These are phyloP conservation scores for Yamadazyma ubonensis DNA, from an alignment of 805 yeast genomes.

Conservation along the genomic window DNA sequence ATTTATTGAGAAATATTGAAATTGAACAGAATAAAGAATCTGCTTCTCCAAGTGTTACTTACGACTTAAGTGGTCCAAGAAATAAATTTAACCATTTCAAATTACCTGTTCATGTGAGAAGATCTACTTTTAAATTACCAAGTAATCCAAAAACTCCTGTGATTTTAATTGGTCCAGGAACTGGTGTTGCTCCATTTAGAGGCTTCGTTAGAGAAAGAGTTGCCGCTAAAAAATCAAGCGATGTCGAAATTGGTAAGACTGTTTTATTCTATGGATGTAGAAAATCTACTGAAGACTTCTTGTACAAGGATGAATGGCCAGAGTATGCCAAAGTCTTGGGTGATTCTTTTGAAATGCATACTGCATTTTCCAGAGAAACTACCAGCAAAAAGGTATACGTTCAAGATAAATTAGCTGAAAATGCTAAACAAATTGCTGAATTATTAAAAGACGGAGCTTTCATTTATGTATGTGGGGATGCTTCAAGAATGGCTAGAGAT, in stretches of 20 bases:
- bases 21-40: constrained; percentile 51
- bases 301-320: constrained; percentile 90
- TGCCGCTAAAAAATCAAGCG: constrained; percentile 37
- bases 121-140: constrained; percentile 93
- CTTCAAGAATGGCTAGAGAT: constrained; percentile 92
- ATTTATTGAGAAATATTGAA: constrained; percentile 74
- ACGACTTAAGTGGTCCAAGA: constrained; percentile 86
- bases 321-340: constrained; percentile 62
- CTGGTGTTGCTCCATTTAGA: constrained; percentile 98
- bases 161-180: constrained; percentile 96
- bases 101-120: constrained; percentile 89
- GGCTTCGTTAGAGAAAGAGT: constrained; percentile 90
- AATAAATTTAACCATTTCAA: constrained; percentile 49
- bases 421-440: constrained; percentile 52
- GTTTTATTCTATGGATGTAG: constrained; percentile 88
- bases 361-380: constrained; percentile 83
- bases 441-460: constrained; percentile 71
- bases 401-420: constrained; percentile 68
- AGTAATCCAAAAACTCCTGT: constrained; percentile 79
- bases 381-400: constrained; percentile 67
- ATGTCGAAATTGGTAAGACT: constrained; percentile 58
- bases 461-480: constrained; percentile 96
- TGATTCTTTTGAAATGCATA: constrained; percentile 63
- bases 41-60: constrained; percentile 50
- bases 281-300: constrained; percentile 70